Evolutionary conservation across 1,284 basidiomycete genomes (phyloP).

Genomic region (Rhodofomes roseus): DNA sequence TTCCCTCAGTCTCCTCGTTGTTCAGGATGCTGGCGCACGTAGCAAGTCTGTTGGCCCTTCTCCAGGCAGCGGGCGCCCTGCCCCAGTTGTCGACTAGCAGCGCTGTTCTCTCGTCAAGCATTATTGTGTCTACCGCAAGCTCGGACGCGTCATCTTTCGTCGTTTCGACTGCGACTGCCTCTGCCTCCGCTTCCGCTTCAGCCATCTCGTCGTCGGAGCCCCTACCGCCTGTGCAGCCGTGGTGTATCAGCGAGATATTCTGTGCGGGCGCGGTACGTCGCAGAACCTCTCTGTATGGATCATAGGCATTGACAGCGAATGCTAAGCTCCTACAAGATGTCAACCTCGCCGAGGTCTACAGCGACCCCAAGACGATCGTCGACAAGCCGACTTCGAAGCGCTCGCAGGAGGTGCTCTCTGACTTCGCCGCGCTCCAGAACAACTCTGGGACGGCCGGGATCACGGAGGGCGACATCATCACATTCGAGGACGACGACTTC

Average conservation of each 20-base stretch:
- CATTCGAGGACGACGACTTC: conserved; percentile 79
- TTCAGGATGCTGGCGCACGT: conserved; percentile 4
- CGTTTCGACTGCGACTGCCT: conserved; percentile 62
- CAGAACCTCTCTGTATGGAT: neutral
- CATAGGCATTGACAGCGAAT: neutral
- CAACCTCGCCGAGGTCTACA: conserved; percentile 72
- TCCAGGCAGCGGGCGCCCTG: conserved; percentile 17
- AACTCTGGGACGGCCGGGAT: conserved; percentile 23
- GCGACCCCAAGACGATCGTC: conserved; percentile 87
- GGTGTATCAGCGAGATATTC: conserved; percentile 81
- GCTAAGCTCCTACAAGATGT: conserved; percentile 79
- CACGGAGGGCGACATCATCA: conserved; percentile 58
- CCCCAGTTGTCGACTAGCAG: conserved; percentile 18
- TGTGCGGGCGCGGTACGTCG: conserved; percentile 71
- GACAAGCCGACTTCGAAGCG: conserved; percentile 83
- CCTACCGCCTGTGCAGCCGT: conserved; percentile 69
- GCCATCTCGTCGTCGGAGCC: conserved; percentile 67
- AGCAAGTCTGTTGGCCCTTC: conserved; percentile 8
- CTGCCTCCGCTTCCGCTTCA: conserved; percentile 60
- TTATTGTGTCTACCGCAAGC: conserved; percentile 17
- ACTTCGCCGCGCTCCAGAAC: conserved; percentile 58
- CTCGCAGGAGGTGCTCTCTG: conserved; percentile 62
- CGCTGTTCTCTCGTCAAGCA: conserved; percentile 14
- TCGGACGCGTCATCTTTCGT: conserved; percentile 17
- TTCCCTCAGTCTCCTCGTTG: neutral